These are phyloP conservation scores for California macrophylla DNA, from an alignment of 441 rosid genomes.

Conservation along the genomic window DNA sequence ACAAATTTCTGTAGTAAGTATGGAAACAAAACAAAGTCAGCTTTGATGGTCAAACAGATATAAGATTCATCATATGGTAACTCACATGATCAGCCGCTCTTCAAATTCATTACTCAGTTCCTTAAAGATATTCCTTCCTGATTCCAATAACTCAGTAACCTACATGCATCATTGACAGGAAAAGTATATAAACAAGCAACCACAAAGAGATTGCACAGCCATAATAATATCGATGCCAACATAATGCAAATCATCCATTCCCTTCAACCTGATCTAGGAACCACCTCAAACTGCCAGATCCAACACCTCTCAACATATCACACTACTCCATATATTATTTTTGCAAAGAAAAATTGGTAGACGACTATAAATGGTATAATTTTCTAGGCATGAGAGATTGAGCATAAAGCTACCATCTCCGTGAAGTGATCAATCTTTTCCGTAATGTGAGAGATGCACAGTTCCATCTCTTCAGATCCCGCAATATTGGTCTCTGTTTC, in stretches of 20 bases:
- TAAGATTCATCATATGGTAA: conserved; percentile 3
- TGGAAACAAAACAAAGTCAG: neutral
- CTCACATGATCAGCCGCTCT: conserved; percentile 29
- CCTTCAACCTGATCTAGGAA: neutral
- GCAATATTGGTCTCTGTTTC: conserved; percentile 17
- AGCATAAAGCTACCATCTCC: neutral
- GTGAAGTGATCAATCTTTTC: conserved; percentile 7
- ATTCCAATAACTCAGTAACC: conserved; percentile 67
- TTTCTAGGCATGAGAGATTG: neutral
- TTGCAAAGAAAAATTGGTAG: neutral
- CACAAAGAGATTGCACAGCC: neutral
- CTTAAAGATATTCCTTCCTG: conserved; percentile 64
- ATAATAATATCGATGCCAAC: neutral
- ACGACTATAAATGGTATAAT: neutral
- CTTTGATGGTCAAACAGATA: neutral
- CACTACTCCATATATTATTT: neutral
- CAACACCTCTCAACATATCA: neutral
- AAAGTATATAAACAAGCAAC: neutral
- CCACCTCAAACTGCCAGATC: neutral
- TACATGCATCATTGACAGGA: conserved; percentile 16
- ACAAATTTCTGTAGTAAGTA: conserved; percentile 1
- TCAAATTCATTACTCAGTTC: conserved; percentile 20
- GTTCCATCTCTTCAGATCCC: conserved; percentile 63
- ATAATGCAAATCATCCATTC: neutral
- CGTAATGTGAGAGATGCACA: conserved; percentile 39